A percentile compares a stretch with the other conserved stretches of the same genome.
phyloP scores from a whole-genome alignment of 1,139 yeast genomes.

The Blastobotrys petasosporus region DNA sequence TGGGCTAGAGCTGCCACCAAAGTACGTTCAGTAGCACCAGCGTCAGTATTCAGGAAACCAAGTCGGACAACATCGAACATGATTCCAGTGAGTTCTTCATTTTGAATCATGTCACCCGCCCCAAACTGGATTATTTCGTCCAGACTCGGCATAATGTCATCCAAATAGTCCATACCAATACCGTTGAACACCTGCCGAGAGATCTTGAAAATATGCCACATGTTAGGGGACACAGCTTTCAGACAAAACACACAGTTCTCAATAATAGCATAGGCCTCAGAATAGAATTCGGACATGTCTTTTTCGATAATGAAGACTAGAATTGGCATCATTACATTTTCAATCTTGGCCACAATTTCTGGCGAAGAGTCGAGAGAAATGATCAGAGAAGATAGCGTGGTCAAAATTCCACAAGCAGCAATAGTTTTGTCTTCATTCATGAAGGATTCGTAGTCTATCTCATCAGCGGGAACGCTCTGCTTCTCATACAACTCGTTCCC shows the following conservation, averaged over 20 bases:
- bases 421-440: constrained; percentile 67
- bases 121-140: constrained; percentile 79
- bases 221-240: constrained; percentile 60
- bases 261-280: constrained; percentile 76
- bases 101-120: constrained; percentile 39
- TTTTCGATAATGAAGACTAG: constrained; percentile 59
- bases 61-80: constrained; percentile 36
- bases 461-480: constrained; percentile 28
- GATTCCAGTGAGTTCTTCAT: constrained; percentile 29
- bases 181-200: constrained; percentile 50
- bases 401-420: constrained; percentile 82
- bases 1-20: constrained; percentile 52
- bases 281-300: constrained; percentile 68
- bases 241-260: constrained; percentile 80
- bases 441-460: constrained; percentile 36
- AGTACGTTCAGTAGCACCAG: constrained; percentile 46
- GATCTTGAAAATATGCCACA: constrained; percentile 68
- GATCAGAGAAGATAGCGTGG: constrained; percentile 82
- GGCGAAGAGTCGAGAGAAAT: constrained; percentile 78
- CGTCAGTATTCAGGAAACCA: background rate
- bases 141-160: constrained; percentile 69
- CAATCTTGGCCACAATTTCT: constrained; percentile 61
- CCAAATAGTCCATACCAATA: constrained; percentile 55
- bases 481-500: constrained; percentile 59
- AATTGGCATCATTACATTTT: constrained; percentile 68